Conservation (phyloP, 441 rosid species). For the Cnidoscolus chayamansa region DNA sequence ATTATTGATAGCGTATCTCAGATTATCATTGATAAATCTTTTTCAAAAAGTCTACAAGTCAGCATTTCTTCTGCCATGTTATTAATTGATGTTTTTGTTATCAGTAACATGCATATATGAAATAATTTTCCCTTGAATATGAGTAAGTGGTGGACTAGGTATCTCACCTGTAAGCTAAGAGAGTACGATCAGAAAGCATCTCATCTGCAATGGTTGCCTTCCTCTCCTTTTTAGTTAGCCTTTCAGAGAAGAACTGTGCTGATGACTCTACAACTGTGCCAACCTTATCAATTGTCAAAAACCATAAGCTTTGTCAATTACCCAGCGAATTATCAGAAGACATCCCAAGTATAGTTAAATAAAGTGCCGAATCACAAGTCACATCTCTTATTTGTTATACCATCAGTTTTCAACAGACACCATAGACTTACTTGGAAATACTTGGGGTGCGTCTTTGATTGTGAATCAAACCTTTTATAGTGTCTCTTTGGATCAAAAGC, state of each 20-base stretch:
- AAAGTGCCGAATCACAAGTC: conserved; percentile 1
- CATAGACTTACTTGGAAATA: conserved; percentile 72
- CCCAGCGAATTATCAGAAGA: not conserved
- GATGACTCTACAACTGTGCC: conserved; percentile 76
- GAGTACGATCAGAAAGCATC: conserved; percentile 53
- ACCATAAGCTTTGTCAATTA: not conserved
- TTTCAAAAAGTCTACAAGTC: not conserved
- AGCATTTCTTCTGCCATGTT: not conserved
- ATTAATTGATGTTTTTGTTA: not conserved
- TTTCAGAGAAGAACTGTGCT: conserved; percentile 54
- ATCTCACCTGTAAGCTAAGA: conserved; percentile 60
- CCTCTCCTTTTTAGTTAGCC: conserved; percentile 82
- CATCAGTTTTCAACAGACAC: not conserved
- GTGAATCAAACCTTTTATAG: conserved; percentile 66
- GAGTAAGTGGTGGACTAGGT: not conserved
- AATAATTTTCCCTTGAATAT: not conserved
- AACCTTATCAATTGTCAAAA: conserved; percentile 42
- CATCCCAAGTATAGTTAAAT: not conserved
- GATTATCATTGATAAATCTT: not conserved
- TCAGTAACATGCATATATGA: not conserved
- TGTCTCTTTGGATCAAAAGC: conserved; percentile 80
- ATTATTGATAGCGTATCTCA: not conserved
- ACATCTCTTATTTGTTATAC: conserved; percentile 9
- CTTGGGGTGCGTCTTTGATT: conserved; percentile 55
- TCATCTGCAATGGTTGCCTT: conserved; percentile 76